phyloP scores from a whole-genome alignment of 352 stramenopile species.

The Phytophthora hybrid region DNA sequence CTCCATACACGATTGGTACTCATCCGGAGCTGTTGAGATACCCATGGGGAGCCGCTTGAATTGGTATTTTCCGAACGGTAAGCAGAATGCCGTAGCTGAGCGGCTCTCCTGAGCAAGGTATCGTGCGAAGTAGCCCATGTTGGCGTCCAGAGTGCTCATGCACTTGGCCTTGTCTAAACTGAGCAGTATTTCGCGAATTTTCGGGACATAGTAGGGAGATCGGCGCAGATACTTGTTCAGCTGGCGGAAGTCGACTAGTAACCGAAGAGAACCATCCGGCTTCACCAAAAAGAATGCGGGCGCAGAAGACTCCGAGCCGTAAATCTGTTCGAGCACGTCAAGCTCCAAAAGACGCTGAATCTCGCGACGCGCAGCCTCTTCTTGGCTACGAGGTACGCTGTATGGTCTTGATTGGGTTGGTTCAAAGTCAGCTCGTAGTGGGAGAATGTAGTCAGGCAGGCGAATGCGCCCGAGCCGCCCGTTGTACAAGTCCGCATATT shows the following conservation, averaged over 20 bases:
- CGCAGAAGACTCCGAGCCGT: not conserved
- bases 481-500: no score
- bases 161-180: not conserved
- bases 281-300: not conserved
- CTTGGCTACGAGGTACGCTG: not conserved
- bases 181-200: not conserved
- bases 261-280: not conserved
- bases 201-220: not conserved
- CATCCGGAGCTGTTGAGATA: conserved; percentile 5
- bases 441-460: no score
- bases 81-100: conserved; percentile 6
- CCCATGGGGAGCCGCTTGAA: conserved; percentile 13
- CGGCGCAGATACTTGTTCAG: not conserved
- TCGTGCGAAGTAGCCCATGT: no score
- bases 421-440: no score
- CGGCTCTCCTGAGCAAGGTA: no score
- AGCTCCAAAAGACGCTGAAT: not conserved
- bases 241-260: not conserved
- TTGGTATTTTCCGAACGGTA: conserved; percentile 4
- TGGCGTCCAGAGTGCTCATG: not conserved
- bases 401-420: no score
- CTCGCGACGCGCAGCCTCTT: no score
- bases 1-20: conserved; percentile 10
- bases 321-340: not conserved
- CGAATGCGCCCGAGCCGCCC: no score